phyloP scores from a whole-genome alignment of 805 yeast species.

The Candida taoyuanica region DNA sequence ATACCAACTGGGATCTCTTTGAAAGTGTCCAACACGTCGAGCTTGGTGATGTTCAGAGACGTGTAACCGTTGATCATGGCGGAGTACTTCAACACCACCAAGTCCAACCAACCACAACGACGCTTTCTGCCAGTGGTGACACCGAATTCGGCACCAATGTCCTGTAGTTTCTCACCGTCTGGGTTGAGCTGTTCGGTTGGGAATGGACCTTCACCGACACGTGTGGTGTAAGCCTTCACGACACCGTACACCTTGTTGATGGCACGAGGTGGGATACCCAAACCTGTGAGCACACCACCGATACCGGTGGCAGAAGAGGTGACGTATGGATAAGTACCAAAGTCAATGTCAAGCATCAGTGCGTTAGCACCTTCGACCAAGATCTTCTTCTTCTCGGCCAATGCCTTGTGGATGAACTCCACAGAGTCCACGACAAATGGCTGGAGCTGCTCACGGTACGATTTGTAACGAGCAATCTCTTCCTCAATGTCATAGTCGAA shows the following conservation, averaged over 20 bases:
- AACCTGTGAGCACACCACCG: constrained; percentile 96
- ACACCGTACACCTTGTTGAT: constrained; percentile 88
- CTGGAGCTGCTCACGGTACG: constrained; percentile 64
- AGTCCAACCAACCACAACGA: constrained; percentile 98
- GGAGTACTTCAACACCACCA: constrained; percentile 90
- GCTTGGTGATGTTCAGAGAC: constrained; percentile 86
- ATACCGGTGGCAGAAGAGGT: constrained; percentile 95
- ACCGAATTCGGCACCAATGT: constrained; percentile 93
- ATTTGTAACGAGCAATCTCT: constrained; percentile 74
- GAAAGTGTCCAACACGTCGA: constrained; percentile 90
- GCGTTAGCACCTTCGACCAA: constrained; percentile 98
- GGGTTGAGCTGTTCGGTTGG: constrained; percentile 94
- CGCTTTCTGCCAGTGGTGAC: constrained; percentile 99
- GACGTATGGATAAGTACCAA: constrained; percentile 96
- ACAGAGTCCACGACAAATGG: constrained; percentile 96
- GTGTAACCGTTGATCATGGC: constrained; percentile 94
- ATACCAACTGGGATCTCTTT: constrained; percentile 86
- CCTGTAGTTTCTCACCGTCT: constrained; percentile 81
- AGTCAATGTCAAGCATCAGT: constrained; percentile 93
- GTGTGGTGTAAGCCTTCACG: constrained; percentile 96
- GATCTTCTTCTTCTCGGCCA: constrained; percentile 74
- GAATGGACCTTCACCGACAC: constrained; percentile 99
- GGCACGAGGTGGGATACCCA: constrained; percentile 89
- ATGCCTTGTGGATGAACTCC: constrained; percentile 73
- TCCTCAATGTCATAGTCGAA: constrained; percentile 82